These are phyloP conservation scores for Rheum nobile DNA, from an alignment of 148 eudicot species.

Conservation along the genomic window DNA sequence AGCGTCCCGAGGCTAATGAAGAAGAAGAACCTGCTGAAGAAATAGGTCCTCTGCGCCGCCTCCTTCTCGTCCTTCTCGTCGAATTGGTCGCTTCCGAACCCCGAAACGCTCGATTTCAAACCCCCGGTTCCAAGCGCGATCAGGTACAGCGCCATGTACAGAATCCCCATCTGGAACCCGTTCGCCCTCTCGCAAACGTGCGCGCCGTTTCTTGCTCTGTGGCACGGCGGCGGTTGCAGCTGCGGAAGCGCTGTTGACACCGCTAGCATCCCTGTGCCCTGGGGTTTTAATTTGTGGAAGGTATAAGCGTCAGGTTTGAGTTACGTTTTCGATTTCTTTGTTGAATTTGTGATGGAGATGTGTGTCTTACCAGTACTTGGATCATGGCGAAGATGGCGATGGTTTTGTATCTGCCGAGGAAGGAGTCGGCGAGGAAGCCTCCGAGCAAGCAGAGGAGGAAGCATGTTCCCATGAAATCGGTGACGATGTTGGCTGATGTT, in stretches of 20 bases:
- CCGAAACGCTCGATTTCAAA: slow-evolving; percentile 31
- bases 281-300: neutral
- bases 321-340: neutral
- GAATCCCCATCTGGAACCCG: slow-evolving; percentile 54
- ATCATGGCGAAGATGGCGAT: slow-evolving; percentile 53
- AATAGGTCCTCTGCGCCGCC: slow-evolving; percentile 66
- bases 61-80: slow-evolving; percentile 54
- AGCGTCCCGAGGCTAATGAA: slow-evolving; percentile 77
- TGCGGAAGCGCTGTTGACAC: slow-evolving; percentile 50
- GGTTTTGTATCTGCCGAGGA: slow-evolving; percentile 75
- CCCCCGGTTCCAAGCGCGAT: slow-evolving; percentile 39
- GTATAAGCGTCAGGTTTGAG: neutral
- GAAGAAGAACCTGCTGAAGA: slow-evolving; percentile 88
- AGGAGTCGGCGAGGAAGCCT: slow-evolving; percentile 79
- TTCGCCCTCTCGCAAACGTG: slow-evolving; percentile 44
- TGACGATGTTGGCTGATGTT: slow-evolving; percentile 69
- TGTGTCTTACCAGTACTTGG: slow-evolving; percentile 38
- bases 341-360: neutral
- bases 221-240: slow-evolving; percentile 57
- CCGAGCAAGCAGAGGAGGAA: slow-evolving; percentile 82
- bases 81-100: slow-evolving; percentile 35
- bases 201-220: slow-evolving; percentile 2
- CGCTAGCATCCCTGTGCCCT: slow-evolving; percentile 67
- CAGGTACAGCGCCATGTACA: slow-evolving; percentile 31
- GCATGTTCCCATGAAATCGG: slow-evolving; percentile 82